Evolutionary conservation across 2,329 filamentous ascomycete genomes (phyloP).

Genomic region (Gyromitra esculenta): DNA sequence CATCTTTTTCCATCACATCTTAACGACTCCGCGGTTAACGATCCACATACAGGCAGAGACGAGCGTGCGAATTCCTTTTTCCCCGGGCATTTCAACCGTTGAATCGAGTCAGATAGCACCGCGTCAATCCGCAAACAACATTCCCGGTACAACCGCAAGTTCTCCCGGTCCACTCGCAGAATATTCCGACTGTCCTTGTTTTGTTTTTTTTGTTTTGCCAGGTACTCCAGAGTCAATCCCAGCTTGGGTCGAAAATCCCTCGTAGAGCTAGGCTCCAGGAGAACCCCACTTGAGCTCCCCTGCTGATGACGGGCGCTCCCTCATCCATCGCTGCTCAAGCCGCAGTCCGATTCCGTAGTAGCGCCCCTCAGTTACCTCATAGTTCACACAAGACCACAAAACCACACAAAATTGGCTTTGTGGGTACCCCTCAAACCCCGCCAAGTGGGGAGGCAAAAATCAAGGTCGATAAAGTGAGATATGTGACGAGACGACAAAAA

Average conservation of each 20-base stretch:
- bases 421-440: constrained; percentile 50
- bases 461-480: constrained; percentile 44
- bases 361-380: constrained; percentile 47
- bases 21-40: constrained; percentile 30
- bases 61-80: constrained; percentile 27
- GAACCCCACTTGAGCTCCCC: constrained; percentile 17
- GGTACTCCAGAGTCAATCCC: constrained; percentile 16
- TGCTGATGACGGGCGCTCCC: constrained; percentile 30
- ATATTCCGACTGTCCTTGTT: constrained; percentile 28
- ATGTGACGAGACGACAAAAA: constrained; percentile 35
- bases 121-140: constrained; percentile 28
- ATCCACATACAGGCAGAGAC: constrained; percentile 20
- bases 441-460: constrained; percentile 42
- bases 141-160: constrained; percentile 22
- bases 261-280: constrained; percentile 30
- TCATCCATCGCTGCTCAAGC: constrained; percentile 30
- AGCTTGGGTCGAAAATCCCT: constrained; percentile 44
- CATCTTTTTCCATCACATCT: constrained; percentile 28
- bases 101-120: constrained; percentile 32
- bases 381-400: constrained; percentile 38
- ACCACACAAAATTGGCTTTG: constrained; percentile 26
- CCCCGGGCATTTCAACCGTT: constrained; percentile 44
- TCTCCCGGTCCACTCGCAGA: constrained; percentile 25
- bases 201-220: constrained; percentile 17
- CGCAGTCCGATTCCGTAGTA: constrained; percentile 37